Base-by-base conservation (phyloP, 768 basidiomycete genomes). In the Pleurotus djamor region DNA sequence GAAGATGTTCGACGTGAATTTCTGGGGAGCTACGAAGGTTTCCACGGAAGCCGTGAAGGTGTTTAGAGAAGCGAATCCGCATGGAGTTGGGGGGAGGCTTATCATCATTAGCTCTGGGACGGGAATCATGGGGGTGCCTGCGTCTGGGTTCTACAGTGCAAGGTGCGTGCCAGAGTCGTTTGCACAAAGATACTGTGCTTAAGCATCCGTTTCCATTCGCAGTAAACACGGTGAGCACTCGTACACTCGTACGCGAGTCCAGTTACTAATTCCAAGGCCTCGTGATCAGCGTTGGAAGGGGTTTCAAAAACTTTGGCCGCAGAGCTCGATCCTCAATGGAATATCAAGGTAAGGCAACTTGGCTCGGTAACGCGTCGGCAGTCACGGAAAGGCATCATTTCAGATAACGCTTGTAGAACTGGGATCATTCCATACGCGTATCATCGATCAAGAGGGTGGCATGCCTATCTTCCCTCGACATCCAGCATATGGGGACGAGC, bases 291-390 rank as follows among this genome's bases (percentile, higher is more conserved):
- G 2, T 16, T 70, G 0, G 71, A 75, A 43, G 70, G 67, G 7
- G 58, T 72, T 33, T 67, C 64, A 9, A 65, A 70, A 48, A 34
- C 67, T 1, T 55, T 77, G 2, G 65, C 67, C 0, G 61, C 58
- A 21, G 76, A 78, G 48, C 8, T 78, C 4, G 65, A 71, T 32
- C 73, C 73, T 1, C 58, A 54, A 10, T 78, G 76, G 75, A 78
- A 76, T 50, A 75, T 76, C 36, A 57, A 63, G 37, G 48, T 48
- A 38, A 21, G 65, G 7, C 7, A 7, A 16, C 45, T 17, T 47
- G 21, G 21, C 21, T 28, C 21, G 21, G 21, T 28, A 28, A 28
- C 21, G 21, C 21, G 21, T 28, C 21, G 21, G 21, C 21, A 28
- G 21, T 28, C 21, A 28, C 21, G 21, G 21, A 28, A 28, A 28